These are phyloP conservation scores for Chamaenerion angustifolium DNA, from an alignment of 345 rosid species.

Conservation along the genomic window DNA sequence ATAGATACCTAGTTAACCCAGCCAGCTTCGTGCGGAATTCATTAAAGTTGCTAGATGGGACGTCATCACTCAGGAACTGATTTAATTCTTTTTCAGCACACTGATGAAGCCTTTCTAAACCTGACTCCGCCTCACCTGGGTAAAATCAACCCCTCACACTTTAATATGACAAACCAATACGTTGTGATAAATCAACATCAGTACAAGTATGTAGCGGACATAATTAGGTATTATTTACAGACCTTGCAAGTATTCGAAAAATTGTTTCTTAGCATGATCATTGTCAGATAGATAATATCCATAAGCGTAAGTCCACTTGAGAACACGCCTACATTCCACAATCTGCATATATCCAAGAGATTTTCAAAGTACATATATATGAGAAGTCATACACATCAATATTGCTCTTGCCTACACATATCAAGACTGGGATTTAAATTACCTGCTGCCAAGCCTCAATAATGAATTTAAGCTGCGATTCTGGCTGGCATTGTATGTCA, in stretches of 20 bases:
- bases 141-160: not conserved
- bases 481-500: conserved; percentile 73
- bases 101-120: conserved; percentile 94
- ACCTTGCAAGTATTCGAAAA: conserved; percentile 99
- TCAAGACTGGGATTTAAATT: conserved; percentile 2
- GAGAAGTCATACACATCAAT: no score
- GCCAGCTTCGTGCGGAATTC: conserved; percentile 89
- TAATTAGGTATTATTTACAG: conserved; percentile 1
- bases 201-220: not conserved
- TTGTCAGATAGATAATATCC: conserved; percentile 86
- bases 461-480: conserved; percentile 90
- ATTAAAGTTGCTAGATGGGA: conserved; percentile 56
- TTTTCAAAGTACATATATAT: no score
- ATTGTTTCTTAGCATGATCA: conserved; percentile 71
- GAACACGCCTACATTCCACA: conserved; percentile 88
- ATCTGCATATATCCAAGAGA: conserved; percentile 32
- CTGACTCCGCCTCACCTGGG: conserved; percentile 94
- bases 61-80: conserved; percentile 35
- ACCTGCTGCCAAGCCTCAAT: conserved; percentile 99
- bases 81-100: conserved; percentile 89
- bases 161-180: not conserved
- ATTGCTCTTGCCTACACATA: no score
- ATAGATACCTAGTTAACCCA: conserved; percentile 60
- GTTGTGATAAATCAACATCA: not conserved
- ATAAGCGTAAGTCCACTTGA: conserved; percentile 98